Base-by-base conservation (phyloP, 108 stramenopile species). In the Schizochytrium sp. region DNA sequence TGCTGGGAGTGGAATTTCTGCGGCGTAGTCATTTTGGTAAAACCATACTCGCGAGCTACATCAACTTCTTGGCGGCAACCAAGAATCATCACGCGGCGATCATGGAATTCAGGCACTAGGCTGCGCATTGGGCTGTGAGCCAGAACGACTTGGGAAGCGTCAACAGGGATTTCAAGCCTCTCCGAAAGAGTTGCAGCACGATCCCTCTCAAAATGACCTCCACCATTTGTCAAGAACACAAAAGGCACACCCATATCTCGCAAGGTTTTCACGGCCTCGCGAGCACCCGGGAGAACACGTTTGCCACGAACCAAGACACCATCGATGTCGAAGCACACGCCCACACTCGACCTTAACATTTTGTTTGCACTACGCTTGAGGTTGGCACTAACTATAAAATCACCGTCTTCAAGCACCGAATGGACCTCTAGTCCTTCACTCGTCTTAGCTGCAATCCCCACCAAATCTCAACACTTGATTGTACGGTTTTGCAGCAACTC, bases 181-280 rank as follows among this genome's bases (percentile, higher is more conserved):
- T 87, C 60, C 0, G 69, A 50, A 10, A 91, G 88, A 50, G 83
- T 19, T 2, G 41, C 44, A 3, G 91, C 91, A 46, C 89, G 89
- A 17, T 28, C 44, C 19, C n/a, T 46, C 56, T 91, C 91, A 17
- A 45, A 1, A 1, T 89, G 40, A 5, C 91, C 91, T 12, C 91
- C 91, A 3, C 91, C 91, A 60, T 91, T 91, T 10, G 91, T 90
- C n/a, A 91, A 58, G 87, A 91, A 91, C 4, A 89, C 57, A 53
- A 50, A 87, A 4, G 89, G 91, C 12, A 91, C 72, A 1, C 46
- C n/a, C 5, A n/a, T 4, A 40, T 19, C 60, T 4, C 42, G 57
- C 38, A 91, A 87, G 7, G 19, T 46, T 50, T 87, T 46, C 46
- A 91, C 10, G 56, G 89, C 89, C 72, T 91, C 88, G 13, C 56